phyloP scores from a whole-genome alignment of 345 rosid species.

The Lepidium aucheri region DNA sequence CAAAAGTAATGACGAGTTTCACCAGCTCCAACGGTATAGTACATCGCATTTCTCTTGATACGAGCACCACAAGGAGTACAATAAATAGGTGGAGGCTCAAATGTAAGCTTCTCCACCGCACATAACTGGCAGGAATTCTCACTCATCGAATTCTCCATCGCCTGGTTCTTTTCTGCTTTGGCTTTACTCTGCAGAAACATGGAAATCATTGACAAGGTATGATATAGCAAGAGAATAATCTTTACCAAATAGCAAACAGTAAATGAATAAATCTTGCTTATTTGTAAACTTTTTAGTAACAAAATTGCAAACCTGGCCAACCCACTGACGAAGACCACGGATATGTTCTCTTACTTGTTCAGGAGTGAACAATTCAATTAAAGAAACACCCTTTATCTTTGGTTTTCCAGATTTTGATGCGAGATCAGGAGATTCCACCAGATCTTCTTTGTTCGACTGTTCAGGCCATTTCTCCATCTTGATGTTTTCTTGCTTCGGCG shows the following conservation, averaged over 20 bases:
- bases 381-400: conserved; percentile 88
- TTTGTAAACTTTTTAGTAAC: not conserved
- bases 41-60: conserved; percentile 96
- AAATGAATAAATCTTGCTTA: not conserved
- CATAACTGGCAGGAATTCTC: conserved; percentile 98
- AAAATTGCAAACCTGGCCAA: conserved; percentile 75
- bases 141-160: conserved; percentile 95
- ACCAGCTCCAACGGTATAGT: conserved; percentile 81
- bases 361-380: conserved; percentile 94
- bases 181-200: conserved; percentile 72
- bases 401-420: conserved; percentile 83
- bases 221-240: conserved; percentile 8
- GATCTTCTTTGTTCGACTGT: conserved; percentile 46
- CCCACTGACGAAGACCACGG: conserved; percentile 93
- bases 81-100: conserved; percentile 97
- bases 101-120: conserved; percentile 97
- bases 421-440: conserved; percentile 38
- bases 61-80: conserved; percentile 97
- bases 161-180: conserved; percentile 92
- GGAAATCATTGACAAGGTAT: conserved; percentile 1
- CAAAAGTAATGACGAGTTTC: conserved; percentile 90
- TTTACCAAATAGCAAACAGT: conserved; percentile 1
- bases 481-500: conserved; percentile 38
- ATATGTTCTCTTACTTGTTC: conserved; percentile 97
- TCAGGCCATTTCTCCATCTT: conserved; percentile 51